phyloP scores from a whole-genome alignment of 805 yeast species.

The Metschnikowia borealis region DNA sequence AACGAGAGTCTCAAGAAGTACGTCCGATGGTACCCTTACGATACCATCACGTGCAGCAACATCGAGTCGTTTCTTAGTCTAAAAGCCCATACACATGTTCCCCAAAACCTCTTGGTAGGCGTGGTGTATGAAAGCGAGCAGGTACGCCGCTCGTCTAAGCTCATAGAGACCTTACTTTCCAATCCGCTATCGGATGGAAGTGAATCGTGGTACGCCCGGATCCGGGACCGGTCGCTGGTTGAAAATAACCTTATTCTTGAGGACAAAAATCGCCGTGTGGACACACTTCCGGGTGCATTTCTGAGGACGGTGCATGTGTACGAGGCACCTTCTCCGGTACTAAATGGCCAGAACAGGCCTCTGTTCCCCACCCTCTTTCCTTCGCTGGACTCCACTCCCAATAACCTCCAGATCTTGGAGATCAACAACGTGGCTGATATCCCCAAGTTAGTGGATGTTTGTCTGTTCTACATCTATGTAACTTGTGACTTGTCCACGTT shows the following conservation, averaged over 20 bases:
- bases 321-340: conserved; percentile 28
- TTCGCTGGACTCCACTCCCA: conserved; percentile 8
- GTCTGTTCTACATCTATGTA: conserved; percentile 23
- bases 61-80: conserved; percentile 15
- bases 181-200: conserved; percentile 37
- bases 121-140: conserved; percentile 28
- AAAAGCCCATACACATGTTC: conserved; percentile 4
- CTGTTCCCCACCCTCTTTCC: conserved; percentile 15
- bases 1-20: conserved; percentile 16
- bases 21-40: conserved; percentile 20
- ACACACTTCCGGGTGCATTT: conserved; percentile 9
- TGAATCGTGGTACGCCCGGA: conserved; percentile 27
- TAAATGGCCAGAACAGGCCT: conserved; percentile 26
- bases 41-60: conserved; percentile 17
- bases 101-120: conserved; percentile 28
- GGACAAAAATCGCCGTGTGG: not conserved
- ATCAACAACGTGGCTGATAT: conserved; percentile 17
- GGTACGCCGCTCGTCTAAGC: conserved; percentile 20
- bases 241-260: conserved; percentile 22
- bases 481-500: conserved; percentile 18
- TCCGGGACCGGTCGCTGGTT: conserved; percentile 20
- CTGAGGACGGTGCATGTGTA: conserved; percentile 8
- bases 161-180: conserved; percentile 35
- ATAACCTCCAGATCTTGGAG: conserved; percentile 21
- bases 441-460: conserved; percentile 13